Evolutionary conservation across 768 basidiomycete species (phyloP).

Genomic region (Piloderma croceum): DNA sequence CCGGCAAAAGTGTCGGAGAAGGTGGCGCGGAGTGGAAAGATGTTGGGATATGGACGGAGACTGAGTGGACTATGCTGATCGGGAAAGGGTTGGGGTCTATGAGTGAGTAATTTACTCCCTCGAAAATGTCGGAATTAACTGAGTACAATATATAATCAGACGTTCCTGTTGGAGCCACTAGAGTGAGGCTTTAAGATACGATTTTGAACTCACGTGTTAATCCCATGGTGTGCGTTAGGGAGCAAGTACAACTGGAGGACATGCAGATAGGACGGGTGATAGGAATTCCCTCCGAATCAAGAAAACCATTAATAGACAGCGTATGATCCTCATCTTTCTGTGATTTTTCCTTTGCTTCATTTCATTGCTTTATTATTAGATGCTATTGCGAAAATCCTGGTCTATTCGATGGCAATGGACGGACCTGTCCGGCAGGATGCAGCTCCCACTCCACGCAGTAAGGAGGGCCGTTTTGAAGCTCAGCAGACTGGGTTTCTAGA

Average conservation of each 20-base stretch:
- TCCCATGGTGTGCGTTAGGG: slow-evolving; percentile 35
- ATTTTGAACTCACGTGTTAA: not conserved
- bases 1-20: slow-evolving; percentile 46
- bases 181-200: slow-evolving; percentile 36
- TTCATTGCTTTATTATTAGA: slow-evolving; percentile 34
- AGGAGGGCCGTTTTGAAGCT: slow-evolving; percentile 22
- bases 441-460: slow-evolving; percentile 23
- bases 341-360: slow-evolving; percentile 1
- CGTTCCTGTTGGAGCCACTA: slow-evolving; percentile 66
- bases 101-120: slow-evolving; percentile 41
- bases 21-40: slow-evolving; percentile 67
- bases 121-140: not conserved
- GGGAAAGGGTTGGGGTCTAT: slow-evolving; percentile 78
- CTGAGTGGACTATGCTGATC: slow-evolving; percentile 78
- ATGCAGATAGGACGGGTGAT: slow-evolving; percentile 62
- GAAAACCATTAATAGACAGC: slow-evolving; percentile 59
- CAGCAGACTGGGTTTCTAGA: slow-evolving; percentile 56
- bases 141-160: slow-evolving; percentile 36
- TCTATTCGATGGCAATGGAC: slow-evolving; percentile 88
- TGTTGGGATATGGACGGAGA: slow-evolving; percentile 83
- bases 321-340: slow-evolving; percentile 33
- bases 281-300: slow-evolving; percentile 57
- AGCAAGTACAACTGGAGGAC: slow-evolving; percentile 57
- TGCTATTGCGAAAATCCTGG: slow-evolving; percentile 76
- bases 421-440: slow-evolving; percentile 48